Conservation (phyloP, 1,284 basidiomycete genomes). For the Inonotus obliquus region DNA sequence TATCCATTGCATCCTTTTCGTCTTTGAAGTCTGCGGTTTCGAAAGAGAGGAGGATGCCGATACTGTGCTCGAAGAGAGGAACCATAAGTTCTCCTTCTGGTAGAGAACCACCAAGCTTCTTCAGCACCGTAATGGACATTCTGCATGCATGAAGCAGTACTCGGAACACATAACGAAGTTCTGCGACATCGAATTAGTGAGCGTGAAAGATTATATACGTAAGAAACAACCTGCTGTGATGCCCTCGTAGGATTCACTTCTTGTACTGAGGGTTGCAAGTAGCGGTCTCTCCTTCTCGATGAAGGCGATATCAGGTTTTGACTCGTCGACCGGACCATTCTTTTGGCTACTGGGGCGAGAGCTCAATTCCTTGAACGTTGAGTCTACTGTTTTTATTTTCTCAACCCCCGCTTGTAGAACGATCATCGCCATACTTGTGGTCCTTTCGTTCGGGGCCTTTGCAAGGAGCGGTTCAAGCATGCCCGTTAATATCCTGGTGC, state of each 20-base stretch:
- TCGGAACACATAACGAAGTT: conserved; percentile 83
- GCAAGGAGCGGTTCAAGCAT: conserved; percentile 79
- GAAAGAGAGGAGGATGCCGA: conserved; percentile 84
- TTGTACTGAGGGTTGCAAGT: conserved; percentile 60
- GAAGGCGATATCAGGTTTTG: conserved; percentile 42
- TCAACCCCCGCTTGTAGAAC: conserved; percentile 86
- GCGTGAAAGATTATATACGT: conserved; percentile 7
- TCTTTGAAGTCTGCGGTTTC: conserved; percentile 77
- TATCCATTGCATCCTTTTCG: conserved; percentile 84
- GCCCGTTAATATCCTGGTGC: conserved; percentile 90
- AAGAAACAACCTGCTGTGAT: conserved; percentile 53
- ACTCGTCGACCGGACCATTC: conserved; percentile 33
- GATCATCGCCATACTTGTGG: conserved; percentile 62
- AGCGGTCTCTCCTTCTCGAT: conserved; percentile 82
- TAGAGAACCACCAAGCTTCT: conserved; percentile 72
- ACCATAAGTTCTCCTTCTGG: conserved; percentile 88
- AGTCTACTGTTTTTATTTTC: conserved; percentile 79
- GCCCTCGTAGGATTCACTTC: conserved; percentile 73
- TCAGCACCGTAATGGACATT: conserved; percentile 74
- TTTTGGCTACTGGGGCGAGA: conserved; percentile 47
- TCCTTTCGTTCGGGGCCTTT: conserved; percentile 68
- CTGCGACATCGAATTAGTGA: conserved; percentile 34
- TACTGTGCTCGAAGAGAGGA: conserved; percentile 81
- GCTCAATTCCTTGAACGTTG: conserved; percentile 58
- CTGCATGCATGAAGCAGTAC: conserved; percentile 91